Base-by-base conservation (phyloP, 2,329 filamentous ascomycete genomes). In the Lojkania enalia region DNA sequence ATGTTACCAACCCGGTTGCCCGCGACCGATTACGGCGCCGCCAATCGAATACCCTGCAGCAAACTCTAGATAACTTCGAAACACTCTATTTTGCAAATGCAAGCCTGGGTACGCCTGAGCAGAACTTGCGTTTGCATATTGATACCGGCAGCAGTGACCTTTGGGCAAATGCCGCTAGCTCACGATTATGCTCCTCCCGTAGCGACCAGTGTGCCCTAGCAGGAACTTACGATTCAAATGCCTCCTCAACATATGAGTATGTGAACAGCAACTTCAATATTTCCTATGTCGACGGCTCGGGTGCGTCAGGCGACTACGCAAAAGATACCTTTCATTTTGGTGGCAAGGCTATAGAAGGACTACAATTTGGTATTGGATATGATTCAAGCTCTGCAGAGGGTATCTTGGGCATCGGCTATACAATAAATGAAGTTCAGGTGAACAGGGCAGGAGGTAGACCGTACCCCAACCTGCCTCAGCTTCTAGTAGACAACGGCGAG, bases 401-500 rank as follows among this genome's bases (percentile, higher is more conserved):
- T 29, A 89, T 97, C 31, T 70, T 96, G 15, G 91, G 91, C 14
- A 86, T 97, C 49, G 91, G 91, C 5, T 96, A 96, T 66, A 66
- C 79, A 0, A 67, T 77, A 52, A 94, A 95, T 66, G 91, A 96
- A 71, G 88, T 87, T 11, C 82, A 86, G 56, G 82, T 87, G 35
- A 77, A 78, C 39, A 76, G 81, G 51, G 78, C 75, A 6, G 74
- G 77, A 4, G 68, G 66, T 18, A 46, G 69, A 2, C 64, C 74
- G 6, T 84, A 83, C 53, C 66, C 77, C 12, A 83, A 87, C 61
- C 73, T 92, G 21, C 75, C 89, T 14, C 78, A 84, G 63, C 75
- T 82, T 54, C 76, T 94, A 64, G 76, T 82, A 16, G 64, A 78
- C 19, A 78, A 87, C 57, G 80, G 79, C 31, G 63, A 80, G 39